phyloP scores from a whole-genome alignment of 2,329 filamentous ascomycete species.

The Ilyonectria robusta region DNA sequence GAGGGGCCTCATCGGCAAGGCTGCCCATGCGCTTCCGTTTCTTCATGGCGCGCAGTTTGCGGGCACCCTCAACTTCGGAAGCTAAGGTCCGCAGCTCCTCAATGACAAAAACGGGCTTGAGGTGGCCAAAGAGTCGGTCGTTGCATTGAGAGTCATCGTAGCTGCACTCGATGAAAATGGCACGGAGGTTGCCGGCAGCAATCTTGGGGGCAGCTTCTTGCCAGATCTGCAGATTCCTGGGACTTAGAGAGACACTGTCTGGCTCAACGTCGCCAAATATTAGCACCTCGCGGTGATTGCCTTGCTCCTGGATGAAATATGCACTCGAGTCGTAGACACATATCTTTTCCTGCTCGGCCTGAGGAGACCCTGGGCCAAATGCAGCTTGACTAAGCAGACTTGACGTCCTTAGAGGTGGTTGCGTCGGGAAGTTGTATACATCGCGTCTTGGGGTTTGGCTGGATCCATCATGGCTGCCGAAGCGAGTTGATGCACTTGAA shows the following conservation, averaged over 20 bases:
- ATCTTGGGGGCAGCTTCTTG: constrained; percentile 90
- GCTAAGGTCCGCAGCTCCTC: constrained; percentile 83
- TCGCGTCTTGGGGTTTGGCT: constrained; percentile 48
- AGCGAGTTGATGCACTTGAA: constrained; percentile 66
- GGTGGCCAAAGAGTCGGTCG: constrained; percentile 86
- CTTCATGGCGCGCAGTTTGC: constrained; percentile 55
- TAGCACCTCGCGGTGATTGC: constrained; percentile 82
- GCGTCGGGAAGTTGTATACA: constrained; percentile 42
- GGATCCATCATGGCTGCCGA: constrained; percentile 64
- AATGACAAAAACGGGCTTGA: constrained; percentile 86
- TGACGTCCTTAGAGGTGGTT: constrained; percentile 39
- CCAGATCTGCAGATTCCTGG: constrained; percentile 89
- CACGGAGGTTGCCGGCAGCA: constrained; percentile 77
- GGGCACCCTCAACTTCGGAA: constrained; percentile 73
- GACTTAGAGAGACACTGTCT: constrained; percentile 85
- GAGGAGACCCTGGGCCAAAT: constrained; percentile 45
- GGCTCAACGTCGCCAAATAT: constrained; percentile 98
- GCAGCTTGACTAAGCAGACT: constrained; percentile 52
- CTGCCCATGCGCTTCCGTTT: constrained; percentile 75
- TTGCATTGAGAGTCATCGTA: constrained; percentile 87
- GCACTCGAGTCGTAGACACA: constrained; percentile 91
- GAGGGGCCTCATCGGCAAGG: constrained; percentile 41
- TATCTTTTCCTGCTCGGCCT: constrained; percentile 60
- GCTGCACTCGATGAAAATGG: constrained; percentile 96
- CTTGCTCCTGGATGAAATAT: constrained; percentile 88